Conservation (phyloP, 2,329 filamentous ascomycete genomes). For the Madurella mycetomatis region DNA sequence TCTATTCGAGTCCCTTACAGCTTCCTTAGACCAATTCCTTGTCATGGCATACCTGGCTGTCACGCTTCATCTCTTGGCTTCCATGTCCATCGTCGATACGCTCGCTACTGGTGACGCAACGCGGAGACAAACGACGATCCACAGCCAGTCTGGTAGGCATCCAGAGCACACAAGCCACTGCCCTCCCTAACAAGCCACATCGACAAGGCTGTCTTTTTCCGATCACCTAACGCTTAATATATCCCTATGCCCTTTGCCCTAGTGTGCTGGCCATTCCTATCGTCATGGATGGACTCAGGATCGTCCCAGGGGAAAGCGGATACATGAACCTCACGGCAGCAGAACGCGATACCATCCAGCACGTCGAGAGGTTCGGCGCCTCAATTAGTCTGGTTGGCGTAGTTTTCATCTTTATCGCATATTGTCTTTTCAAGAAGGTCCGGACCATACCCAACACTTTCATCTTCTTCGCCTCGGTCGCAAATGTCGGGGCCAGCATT, state of each 20-base stretch:
- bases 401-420: conserved; percentile 49
- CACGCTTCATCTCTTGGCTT: conserved; percentile 3
- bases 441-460: conserved; percentile 59
- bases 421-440: conserved; percentile 45
- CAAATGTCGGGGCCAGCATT: conserved; percentile 55
- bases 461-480: conserved; percentile 57
- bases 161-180: conserved; percentile 3
- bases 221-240: conserved; percentile 11
- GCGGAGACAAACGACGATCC: background rate
- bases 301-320: conserved; percentile 17
- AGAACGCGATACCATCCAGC: conserved; percentile 25
- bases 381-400: conserved; percentile 50
- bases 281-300: conserved; percentile 18
- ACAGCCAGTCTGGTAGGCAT: conserved; percentile 5
- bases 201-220: conserved; percentile 13
- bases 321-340: conserved; percentile 27
- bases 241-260: conserved; percentile 7
- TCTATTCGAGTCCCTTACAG: background rate
- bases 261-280: conserved; percentile 1
- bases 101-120: background rate
- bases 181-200: conserved; percentile 16
- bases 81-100: background rate
- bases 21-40: background rate
- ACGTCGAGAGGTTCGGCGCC: conserved; percentile 48
- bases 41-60: background rate